phyloP scores from a whole-genome alignment of 164 flowering plant species.

The Nymphaea thermarum region DNA sequence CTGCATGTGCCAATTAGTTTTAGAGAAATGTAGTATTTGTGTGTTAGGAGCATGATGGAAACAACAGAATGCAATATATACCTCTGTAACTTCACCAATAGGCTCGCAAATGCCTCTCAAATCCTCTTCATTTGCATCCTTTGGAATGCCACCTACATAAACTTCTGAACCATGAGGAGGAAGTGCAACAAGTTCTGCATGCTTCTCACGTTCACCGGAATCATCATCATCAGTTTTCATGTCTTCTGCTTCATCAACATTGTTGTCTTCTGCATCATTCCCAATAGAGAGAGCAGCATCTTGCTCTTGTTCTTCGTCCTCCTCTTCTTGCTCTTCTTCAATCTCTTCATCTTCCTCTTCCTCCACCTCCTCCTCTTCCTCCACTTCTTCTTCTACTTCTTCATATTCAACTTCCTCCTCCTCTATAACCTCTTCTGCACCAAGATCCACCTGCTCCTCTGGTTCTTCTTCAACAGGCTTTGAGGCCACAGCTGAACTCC shows the following conservation, averaged over 20 bases:
- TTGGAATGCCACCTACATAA: conserved; percentile 68
- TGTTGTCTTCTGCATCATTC: conserved; percentile 10
- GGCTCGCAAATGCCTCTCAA: conserved; percentile 52
- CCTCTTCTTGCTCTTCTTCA: conserved; percentile 27
- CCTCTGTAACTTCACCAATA: conserved; percentile 80
- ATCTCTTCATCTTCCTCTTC: conserved; percentile 8
- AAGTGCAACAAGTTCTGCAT: conserved; percentile 75
- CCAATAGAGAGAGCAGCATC: conserved; percentile 9
- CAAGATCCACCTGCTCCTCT: conserved; percentile 53
- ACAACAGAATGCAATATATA: conserved; percentile 8
- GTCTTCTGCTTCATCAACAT: conserved; percentile 15
- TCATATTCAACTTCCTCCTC: conserved; percentile 74
- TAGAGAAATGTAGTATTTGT: neutral
- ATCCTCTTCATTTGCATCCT: conserved; percentile 58
- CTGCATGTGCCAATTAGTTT: conserved; percentile 18
- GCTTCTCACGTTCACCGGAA: conserved; percentile 41
- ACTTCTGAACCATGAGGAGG: conserved; percentile 96
- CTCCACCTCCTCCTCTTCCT: conserved; percentile 43
- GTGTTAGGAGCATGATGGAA: neutral
- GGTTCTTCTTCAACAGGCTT: conserved; percentile 37
- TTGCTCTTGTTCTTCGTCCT: conserved; percentile 18
- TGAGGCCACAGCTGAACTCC: conserved; percentile 22
- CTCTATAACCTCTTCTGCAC: conserved; percentile 26
- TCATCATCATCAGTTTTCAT: conserved; percentile 26
- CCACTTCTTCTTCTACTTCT: conserved; percentile 62